Percentiles rank a stretch among this genome's conserved stretches.
These are phyloP conservation scores for Boletellus ananas DNA, from an alignment of 768 basidiomycete genomes.

Conservation along the genomic window DNA sequence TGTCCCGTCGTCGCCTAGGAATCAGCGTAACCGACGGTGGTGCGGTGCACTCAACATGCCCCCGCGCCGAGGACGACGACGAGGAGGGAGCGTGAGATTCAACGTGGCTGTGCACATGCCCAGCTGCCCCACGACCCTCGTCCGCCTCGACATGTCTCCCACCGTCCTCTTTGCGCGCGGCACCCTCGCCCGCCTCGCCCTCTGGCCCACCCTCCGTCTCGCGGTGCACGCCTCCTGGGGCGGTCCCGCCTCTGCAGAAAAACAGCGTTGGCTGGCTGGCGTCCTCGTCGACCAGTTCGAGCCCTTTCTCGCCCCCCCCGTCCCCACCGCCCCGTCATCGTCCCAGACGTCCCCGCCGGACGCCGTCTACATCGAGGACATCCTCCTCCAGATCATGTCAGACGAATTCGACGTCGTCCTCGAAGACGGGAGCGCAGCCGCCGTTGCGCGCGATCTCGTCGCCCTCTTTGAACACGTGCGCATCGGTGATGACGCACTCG, in stretches of 20 bases:
- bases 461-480: slow-evolving; percentile 58
- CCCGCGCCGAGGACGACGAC: slow-evolving; percentile 10
- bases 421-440: slow-evolving; percentile 80
- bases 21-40: no score
- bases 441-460: slow-evolving; percentile 70
- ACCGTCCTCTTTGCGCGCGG: slow-evolving; percentile 87
- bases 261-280: slow-evolving; percentile 83
- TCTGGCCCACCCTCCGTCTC: slow-evolving; percentile 84
- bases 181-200: slow-evolving; percentile 71
- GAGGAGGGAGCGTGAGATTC: slow-evolving; percentile 3
- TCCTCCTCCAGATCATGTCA: slow-evolving; percentile 76
- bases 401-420: slow-evolving; percentile 85
- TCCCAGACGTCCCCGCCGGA: slow-evolving; percentile 35
- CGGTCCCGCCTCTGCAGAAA: slow-evolving; percentile 64
- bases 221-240: slow-evolving; percentile 89
- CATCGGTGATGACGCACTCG: slow-evolving; percentile 43
- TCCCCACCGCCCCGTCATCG: background rate
- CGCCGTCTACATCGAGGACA: slow-evolving; percentile 73
- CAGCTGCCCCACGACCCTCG: no score
- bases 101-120: slow-evolving; percentile 18
- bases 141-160: no score
- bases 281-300: slow-evolving; percentile 80
- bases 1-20: no score
- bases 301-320: slow-evolving; percentile 37
- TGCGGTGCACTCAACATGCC: slow-evolving; percentile 18